Percentiles rank a stretch among this genome's conserved stretches.
phyloP scores from a whole-genome alignment of 2,329 filamentous ascomycete species.

The Cryphonectria carpinicola region DNA sequence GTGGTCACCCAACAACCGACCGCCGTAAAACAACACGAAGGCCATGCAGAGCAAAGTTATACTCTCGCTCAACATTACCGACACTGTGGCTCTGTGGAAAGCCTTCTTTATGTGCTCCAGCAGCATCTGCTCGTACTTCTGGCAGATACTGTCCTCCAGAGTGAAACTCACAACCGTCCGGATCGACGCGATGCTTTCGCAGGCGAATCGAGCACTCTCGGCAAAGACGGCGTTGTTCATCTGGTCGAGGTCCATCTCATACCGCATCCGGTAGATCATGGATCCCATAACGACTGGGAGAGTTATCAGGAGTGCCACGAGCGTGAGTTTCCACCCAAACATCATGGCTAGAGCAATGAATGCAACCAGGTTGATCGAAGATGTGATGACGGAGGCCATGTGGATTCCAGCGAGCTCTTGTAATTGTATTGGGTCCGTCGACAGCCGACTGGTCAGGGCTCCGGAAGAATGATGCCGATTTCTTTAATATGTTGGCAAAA shows the following conservation, averaged over 20 bases:
- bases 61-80: constrained; percentile 42
- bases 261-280: constrained; percentile 50
- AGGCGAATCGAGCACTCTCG: constrained; percentile 65
- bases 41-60: constrained; percentile 62
- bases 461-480: constrained; percentile 64
- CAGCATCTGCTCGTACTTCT: constrained; percentile 43
- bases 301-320: constrained; percentile 53
- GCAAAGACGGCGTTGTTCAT: constrained; percentile 62
- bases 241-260: constrained; percentile 60
- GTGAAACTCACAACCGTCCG: constrained; percentile 65
- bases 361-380: constrained; percentile 54
- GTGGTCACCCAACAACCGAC: constrained; percentile 36
- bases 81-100: constrained; percentile 38
- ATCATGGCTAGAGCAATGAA: constrained; percentile 68
- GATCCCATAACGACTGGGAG: constrained; percentile 41
- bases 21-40: constrained; percentile 57
- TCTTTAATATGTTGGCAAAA: constrained; percentile 60
- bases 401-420: constrained; percentile 48
- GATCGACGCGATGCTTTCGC: constrained; percentile 65
- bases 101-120: constrained; percentile 40
- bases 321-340: constrained; percentile 76
- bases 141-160: constrained; percentile 61
- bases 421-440: constrained; percentile 60
- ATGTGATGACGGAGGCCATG: constrained; percentile 65
- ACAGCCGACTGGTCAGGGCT: constrained; percentile 59